Evolutionary conservation across 441 rosid genomes (phyloP).

Genomic region (Brassica hybrid): DNA sequence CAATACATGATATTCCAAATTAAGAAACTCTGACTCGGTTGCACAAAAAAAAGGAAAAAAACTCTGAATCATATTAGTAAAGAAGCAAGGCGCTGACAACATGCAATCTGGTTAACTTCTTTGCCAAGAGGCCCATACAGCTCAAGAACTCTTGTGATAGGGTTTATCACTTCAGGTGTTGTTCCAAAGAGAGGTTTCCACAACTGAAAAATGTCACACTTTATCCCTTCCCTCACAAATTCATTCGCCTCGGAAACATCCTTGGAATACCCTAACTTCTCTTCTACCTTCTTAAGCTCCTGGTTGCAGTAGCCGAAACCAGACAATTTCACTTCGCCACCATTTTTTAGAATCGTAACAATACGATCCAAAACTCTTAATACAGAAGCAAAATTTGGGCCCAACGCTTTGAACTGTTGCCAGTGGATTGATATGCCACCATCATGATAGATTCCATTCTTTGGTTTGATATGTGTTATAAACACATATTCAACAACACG

Average conservation of each 20-base stretch:
- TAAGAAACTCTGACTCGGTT: not conserved
- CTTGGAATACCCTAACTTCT: not conserved
- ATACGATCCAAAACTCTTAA: not conserved
- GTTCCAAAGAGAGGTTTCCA: conserved; percentile 1
- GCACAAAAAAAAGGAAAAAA: not conserved
- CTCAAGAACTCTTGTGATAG: not conserved
- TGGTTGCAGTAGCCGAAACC: not conserved
- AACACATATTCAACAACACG: not conserved
- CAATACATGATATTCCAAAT: not conserved
- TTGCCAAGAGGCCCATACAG: not conserved
- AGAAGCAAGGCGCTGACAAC: not conserved
- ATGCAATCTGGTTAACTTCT: not conserved
- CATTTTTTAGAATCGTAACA: not conserved
- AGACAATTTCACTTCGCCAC: not conserved
- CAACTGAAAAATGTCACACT: not conserved
- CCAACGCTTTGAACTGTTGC: not conserved
- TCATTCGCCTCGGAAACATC: not conserved
- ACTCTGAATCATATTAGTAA: not conserved
- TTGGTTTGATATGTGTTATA: not conserved
- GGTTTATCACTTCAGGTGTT: not conserved
- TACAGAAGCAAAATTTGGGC: not conserved
- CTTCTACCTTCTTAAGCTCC: not conserved
- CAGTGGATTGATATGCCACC: not conserved
- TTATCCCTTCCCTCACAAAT: not conserved
- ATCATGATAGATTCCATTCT: not conserved